Evolutionary conservation across 2,329 filamentous ascomycete species (phyloP), one percentile per base, ranked within the genome.

Genomic region (Ophiostoma quercus): DNA sequence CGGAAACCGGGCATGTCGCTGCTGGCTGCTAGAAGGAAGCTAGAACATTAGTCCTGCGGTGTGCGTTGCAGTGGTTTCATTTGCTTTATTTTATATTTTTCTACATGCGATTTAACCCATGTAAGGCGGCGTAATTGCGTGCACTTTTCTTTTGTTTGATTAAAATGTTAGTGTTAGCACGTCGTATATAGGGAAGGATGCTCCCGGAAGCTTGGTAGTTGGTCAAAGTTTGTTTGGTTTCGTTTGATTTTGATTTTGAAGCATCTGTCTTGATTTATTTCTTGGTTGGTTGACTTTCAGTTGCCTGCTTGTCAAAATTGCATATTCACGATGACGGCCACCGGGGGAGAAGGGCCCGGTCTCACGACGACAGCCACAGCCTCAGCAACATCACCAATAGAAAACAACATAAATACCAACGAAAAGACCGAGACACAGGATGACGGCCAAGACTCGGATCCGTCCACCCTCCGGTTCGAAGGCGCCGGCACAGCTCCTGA

Each of bases 351-450:
- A 29, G 25, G 25, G 25, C 25, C 25, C 25, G 25, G 25, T 29
- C 25, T 29, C 62, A 39, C 62, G 14, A 65, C 39, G 62, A 25
- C 32, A 16, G 34, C 62, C 62, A 65, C 32, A n/a, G n/a, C 62
- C 34, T 19, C 32, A 22, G 19, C 32, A 37, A 41, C 62, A 16
- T 29, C 65, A 57, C 22, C 51, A 57, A 29, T 25, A 57, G 8
- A 43, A 34, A 22, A 43, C 37, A 37, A 32, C 14, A 22, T 22
- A 37, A 12, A 3, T 16, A 37, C 16, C 62, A 41, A 29, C 16
- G 19, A 39, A 37, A 41, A 65, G 19, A 22, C 32, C 12, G 62
- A 65, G 7, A 39, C 62, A 14, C 57, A 62, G 34, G 62, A n/a
- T 22, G 16, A 37, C 34, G n/a, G 39, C 65, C 22, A 41, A 19